phyloP scores from a whole-genome alignment of 805 yeast species.

The Ogataea nitratoaversa region DNA sequence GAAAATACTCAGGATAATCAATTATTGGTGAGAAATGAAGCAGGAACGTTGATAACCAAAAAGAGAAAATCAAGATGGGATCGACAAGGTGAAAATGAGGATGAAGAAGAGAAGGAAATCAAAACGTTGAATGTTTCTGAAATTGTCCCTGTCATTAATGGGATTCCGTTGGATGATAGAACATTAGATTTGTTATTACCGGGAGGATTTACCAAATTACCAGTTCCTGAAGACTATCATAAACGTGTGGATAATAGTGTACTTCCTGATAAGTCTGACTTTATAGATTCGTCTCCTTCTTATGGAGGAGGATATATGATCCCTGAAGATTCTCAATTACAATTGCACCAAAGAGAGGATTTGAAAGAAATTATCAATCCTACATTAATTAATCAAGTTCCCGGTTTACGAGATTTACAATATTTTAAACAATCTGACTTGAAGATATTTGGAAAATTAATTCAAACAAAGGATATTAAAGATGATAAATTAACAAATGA shows the following conservation, averaged over 20 bases:
- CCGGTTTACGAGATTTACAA: constrained; percentile 62
- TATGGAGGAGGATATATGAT: constrained; percentile 40
- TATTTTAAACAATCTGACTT: constrained; percentile 69
- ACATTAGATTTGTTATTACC: constrained; percentile 49
- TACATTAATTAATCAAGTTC: constrained; percentile 47
- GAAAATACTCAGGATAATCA: constrained; percentile 15
- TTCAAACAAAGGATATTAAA: constrained; percentile 30
- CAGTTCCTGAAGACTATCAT: constrained; percentile 44
- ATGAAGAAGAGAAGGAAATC: constrained; percentile 17
- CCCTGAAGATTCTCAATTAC: constrained; percentile 45
- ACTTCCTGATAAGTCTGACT: constrained; percentile 34
- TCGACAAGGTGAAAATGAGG: constrained; percentile 15
- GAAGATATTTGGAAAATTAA: constrained; percentile 62
- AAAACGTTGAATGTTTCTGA: neutral
- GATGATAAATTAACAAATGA: constrained; percentile 38
- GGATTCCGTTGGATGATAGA: constrained; percentile 40
- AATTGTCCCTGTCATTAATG: constrained; percentile 27
- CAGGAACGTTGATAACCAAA: constrained; percentile 3
- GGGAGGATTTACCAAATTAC: constrained; percentile 41
- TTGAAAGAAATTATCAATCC: constrained; percentile 14
- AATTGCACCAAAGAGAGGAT: neutral
- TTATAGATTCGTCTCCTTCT: constrained; percentile 14
- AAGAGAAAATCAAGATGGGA: constrained; percentile 24
- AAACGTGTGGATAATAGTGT: constrained; percentile 29
- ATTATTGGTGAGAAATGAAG: too few relatives aligned